These are phyloP conservation scores for Tephrocybe sp. DNA, from an alignment of 768 basidiomycete species.

Conservation along the genomic window DNA sequence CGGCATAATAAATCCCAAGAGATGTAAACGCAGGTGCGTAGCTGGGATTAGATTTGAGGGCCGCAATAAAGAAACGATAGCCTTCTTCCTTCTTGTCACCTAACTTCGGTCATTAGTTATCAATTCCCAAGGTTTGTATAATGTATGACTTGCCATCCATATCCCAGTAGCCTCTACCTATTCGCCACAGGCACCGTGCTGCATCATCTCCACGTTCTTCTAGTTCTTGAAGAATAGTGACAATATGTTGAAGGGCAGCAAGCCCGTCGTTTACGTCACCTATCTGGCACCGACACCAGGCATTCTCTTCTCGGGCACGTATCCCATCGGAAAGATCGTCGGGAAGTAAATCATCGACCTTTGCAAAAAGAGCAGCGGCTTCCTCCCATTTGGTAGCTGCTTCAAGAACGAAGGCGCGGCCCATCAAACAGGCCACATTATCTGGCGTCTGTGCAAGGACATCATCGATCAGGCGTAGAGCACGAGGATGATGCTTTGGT, in stretches of 20 bases:
- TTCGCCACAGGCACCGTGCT: slow-evolving; percentile 82
- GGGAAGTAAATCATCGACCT: slow-evolving; percentile 48
- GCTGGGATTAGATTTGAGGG: slow-evolving; percentile 70
- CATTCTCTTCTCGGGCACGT: slow-evolving; percentile 77
- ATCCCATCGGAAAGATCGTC: slow-evolving; percentile 47
- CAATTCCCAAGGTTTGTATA: neutral
- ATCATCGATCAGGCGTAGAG: slow-evolving; percentile 70
- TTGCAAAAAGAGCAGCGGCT: slow-evolving; percentile 61
- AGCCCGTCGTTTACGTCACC: slow-evolving; percentile 47
- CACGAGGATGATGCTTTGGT: slow-evolving; percentile 86
- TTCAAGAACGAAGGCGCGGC: slow-evolving; percentile 73
- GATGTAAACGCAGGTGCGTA: slow-evolving; percentile 95
- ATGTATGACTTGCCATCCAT: slow-evolving; percentile 54
- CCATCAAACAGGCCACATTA: slow-evolving; percentile 69
- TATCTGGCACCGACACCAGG: slow-evolving; percentile 77
- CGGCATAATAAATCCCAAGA: slow-evolving; percentile 86
- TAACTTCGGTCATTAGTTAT: slow-evolving; percentile 21
- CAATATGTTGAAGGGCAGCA: slow-evolving; percentile 46
- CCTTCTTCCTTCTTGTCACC: slow-evolving; percentile 58
- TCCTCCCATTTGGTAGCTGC: slow-evolving; percentile 64
- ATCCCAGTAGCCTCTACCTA: slow-evolving; percentile 77
- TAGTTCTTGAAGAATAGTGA: slow-evolving; percentile 41
- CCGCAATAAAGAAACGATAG: slow-evolving; percentile 75
- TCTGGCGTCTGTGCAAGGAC: slow-evolving; percentile 63
- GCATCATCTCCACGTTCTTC: slow-evolving; percentile 55